A percentile compares a stretch with the other conserved stretches of the same genome.
Conservation (phyloP, 306 rosid species). For the Albizia julibrissin region DNA sequence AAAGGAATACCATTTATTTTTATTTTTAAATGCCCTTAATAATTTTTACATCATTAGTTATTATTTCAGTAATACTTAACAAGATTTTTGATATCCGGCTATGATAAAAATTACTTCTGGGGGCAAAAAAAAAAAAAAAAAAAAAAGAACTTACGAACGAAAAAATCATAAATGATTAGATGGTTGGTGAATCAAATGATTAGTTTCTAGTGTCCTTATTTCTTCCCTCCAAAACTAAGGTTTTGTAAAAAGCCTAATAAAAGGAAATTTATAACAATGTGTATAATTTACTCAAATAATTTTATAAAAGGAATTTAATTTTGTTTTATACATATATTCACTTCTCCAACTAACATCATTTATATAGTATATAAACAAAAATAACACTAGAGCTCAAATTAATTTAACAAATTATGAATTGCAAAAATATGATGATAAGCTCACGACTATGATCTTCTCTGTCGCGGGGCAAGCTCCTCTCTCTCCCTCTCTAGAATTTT, state of each 20-base stretch:
- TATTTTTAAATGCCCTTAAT: not conserved
- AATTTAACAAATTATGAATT: not conserved
- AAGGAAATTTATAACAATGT: not conserved
- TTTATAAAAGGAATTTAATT: too few relatives aligned
- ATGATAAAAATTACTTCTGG: not conserved
- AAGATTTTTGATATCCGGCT: not conserved
- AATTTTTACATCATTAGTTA: not conserved
- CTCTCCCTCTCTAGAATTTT: too few relatives aligned
- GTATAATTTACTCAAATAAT: too few relatives aligned
- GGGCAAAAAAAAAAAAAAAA: too few relatives aligned
- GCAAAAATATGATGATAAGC: too few relatives aligned
- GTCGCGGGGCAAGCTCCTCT: too few relatives aligned
- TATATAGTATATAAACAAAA: too few relatives aligned
- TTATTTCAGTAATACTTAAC: not conserved
- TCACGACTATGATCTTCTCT: too few relatives aligned
- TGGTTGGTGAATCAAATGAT: conserved; percentile 46
- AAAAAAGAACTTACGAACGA: not conserved
- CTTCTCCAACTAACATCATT: too few relatives aligned
- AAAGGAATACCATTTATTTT: not conserved
- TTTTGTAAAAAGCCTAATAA: not conserved
- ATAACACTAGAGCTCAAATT: too few relatives aligned
- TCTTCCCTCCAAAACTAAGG: conserved; percentile 24
- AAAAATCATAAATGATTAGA: not conserved
- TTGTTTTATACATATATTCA: too few relatives aligned
- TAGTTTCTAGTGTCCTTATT: not conserved